Evolutionary conservation across 2,329 filamentous ascomycete species (phyloP), one percentile per base, ranked within the genome.

Genomic region (Aureobasidium vineae): DNA sequence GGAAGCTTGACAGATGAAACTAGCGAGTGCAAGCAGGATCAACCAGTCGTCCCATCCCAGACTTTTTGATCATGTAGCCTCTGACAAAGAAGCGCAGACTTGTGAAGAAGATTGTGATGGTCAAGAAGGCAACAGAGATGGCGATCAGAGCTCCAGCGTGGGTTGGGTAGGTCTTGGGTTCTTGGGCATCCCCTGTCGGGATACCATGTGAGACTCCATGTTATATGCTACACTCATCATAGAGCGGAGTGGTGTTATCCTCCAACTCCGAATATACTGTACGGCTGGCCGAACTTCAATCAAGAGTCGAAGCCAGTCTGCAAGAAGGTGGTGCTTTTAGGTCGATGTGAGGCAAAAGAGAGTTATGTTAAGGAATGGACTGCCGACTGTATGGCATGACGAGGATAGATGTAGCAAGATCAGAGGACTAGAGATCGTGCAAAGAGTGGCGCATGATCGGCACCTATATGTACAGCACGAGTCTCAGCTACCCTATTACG

Each of bases 41-140:
- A 75, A 72, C 15, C 70, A 73, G 69, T 82, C 80, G 63, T 82
- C 80, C 75, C 77, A 79, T 3, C 79, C 79, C 60, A 80, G 77
- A 53, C 71, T 77, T 77, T n/a, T 73, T 71, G 28, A 78, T 77
- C 43, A 80, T 69, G 40, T 70, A 71, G 1, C 73, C 73, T 36
- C 79, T 75, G 13, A 79, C 79, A 73, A 75, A 81, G 60, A 77
- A 71, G 40, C 79, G 73, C 19, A 80, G 69, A 1, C 71, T 56
- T 7, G 80, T 72, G 54, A 77, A 75, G 45, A 77, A 31, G 77
- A 77, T 80, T 26, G 78, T 69, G 4, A 77, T 63, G 3, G 68
- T 68, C 33, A 80, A 69, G 66, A 78, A 79, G 2, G 43, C 43
- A 11, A 40, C 31, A n/a, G 63, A 33, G 31, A 49, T 41, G 15